Evolutionary conservation across 495 filamentous ascomycete species (phyloP), one percentile per base, ranked within the genome.

Genomic region (Penicillium paradoxum): DNA sequence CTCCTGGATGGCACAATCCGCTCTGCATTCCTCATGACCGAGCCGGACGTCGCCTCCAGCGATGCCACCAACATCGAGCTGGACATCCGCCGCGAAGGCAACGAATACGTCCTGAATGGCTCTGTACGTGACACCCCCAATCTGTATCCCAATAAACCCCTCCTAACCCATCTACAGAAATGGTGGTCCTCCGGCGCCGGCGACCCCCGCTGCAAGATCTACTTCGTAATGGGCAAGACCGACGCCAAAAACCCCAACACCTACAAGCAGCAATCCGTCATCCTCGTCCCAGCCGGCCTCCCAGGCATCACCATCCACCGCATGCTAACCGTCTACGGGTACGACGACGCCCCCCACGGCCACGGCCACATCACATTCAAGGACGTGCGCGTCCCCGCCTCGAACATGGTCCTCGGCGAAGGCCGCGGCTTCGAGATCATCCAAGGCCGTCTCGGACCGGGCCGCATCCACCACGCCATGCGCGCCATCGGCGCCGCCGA

Each of bases 351-450:
- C 21, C 91, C 91, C 4, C 91, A 96, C 70, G 91, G 91, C 44
- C 91, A 96, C 75, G 90, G 86, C 25, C 89, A 95, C 69, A 84
- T 96, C 66, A 83, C 75, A 49, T 96, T 96, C 76, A 78, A 83
- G 22, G 83, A 95, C 62, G 91, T 93, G 40, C 86, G 89, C 53
- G 84, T 96, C 0, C 90, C 90, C 15, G 78, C 75, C 6, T 66
- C 77, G 51, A 89, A 88, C 67, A 81, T 96, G 57, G 86, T 96
- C 8, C 83, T 96, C 27, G 91, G 91, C 45, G 87, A 90, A 66
- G 90, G 91, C 51, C 83, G 90, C 41, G 91, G 91, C n/a, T 96
- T 96, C 70, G 91, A 96, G 68, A 95, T 96, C 64, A 95, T 96
- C 68, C 91, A 96, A 67, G 91, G 91, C 30, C 86, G 91, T 39